phyloP scores from a whole-genome alignment of 768 basidiomycete species.

The Hericium rajendrae region DNA sequence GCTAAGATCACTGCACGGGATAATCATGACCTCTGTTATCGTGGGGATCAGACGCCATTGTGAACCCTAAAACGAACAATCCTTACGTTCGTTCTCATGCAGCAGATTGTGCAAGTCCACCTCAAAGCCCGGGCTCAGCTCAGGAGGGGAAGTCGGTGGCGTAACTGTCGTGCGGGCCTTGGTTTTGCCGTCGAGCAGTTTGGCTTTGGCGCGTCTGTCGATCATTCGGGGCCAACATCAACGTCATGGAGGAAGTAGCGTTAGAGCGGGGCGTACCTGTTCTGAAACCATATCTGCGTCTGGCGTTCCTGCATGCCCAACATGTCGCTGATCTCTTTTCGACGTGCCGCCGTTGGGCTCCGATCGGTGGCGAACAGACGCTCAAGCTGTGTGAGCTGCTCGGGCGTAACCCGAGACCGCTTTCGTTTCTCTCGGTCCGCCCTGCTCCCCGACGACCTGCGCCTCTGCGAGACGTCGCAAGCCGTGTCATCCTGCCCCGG shows the following conservation, averaged over 20 bases:
- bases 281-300: constrained; percentile 88
- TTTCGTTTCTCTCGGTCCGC: constrained; percentile 50
- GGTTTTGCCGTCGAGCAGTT: constrained; percentile 53
- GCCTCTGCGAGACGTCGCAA: constrained; percentile 12
- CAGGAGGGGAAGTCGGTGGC: constrained; percentile 42
- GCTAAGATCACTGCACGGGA: constrained; percentile 65
- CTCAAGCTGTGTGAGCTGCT: constrained; percentile 71
- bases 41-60: neutral
- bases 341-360: constrained; percentile 59
- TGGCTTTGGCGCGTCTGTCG: constrained; percentile 71
- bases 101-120: constrained; percentile 54
- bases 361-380: constrained; percentile 57
- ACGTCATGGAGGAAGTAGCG: constrained; percentile 1
- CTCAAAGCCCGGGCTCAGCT: constrained; percentile 42
- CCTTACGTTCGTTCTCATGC: constrained; percentile 69
- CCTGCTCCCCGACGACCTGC: constrained; percentile 16
- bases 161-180: constrained; percentile 29
- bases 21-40: constrained; percentile 54
- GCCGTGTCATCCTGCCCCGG: constrained; percentile 6
- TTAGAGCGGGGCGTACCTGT: constrained; percentile 37
- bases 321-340: constrained; percentile 63
- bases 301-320: constrained; percentile 82
- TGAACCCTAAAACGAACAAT: neutral
- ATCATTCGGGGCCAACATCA: neutral
- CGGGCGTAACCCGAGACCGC: constrained; percentile 69